Evolutionary conservation across 148 eudicot genomes (phyloP).

Genomic region (Suaeda aralocaspica): DNA sequence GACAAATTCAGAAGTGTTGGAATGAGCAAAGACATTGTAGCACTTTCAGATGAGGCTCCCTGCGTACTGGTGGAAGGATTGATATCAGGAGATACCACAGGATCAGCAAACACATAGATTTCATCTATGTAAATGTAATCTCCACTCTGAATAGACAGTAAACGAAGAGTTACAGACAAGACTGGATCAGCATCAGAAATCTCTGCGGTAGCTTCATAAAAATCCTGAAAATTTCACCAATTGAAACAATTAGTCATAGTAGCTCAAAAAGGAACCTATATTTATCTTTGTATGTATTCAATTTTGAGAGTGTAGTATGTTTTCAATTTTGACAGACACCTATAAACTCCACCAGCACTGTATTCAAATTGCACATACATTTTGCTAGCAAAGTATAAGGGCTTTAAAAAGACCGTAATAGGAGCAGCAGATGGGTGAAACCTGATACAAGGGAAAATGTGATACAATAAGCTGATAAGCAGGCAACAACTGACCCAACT

Average conservation of each 20-base stretch:
- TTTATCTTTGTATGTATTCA: background rate
- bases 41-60: conserved; percentile 44
- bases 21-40: conserved; percentile 83
- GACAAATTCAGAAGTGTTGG: conserved; percentile 83
- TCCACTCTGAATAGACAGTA: conserved; percentile 74
- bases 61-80: conserved; percentile 30
- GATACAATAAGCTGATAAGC: background rate
- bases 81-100: conserved; percentile 42
- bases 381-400: background rate
- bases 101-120: conserved; percentile 80
- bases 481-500: background rate
- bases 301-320: background rate
- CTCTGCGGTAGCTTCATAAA: conserved; percentile 92
- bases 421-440: background rate
- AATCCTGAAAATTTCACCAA: conserved; percentile 45
- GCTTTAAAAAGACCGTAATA: background rate
- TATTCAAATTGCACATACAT: background rate
- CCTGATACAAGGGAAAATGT: background rate
- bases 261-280: background rate
- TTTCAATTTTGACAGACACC: background rate
- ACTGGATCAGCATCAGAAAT: conserved; percentile 83
- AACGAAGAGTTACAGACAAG: conserved; percentile 62
- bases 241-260: background rate
- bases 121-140: conserved; percentile 60
- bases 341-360: background rate